Conservation (phyloP, 352 stramenopile genomes). For the Aphanomyces astaci region DNA sequence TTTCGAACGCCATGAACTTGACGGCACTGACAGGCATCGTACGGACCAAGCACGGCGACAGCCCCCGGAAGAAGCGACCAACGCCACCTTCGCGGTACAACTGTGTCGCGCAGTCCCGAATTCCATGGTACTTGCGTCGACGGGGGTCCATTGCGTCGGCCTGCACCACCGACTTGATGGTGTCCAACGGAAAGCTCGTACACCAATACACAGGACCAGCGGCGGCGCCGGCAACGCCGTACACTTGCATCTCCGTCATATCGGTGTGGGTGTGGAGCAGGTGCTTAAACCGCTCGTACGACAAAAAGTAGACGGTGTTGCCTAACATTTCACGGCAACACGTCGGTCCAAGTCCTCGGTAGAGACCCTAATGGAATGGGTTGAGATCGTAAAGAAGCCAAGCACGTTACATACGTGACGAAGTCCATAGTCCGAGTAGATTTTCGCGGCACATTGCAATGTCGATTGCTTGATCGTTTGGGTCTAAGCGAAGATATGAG, state of each 20-base stretch:
- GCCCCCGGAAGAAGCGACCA: conserved; percentile 64
- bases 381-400: background rate
- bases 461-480: conserved; percentile 3
- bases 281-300: conserved; percentile 69
- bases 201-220: conserved; percentile 82
- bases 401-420: background rate
- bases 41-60: conserved; percentile 68
- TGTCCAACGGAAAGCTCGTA: conserved; percentile 72
- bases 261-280: conserved; percentile 38
- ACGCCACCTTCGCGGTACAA: conserved; percentile 60
- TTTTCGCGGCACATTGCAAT: conserved; percentile 4
- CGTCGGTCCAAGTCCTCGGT: conserved; percentile 57
- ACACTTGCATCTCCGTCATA: conserved; percentile 40
- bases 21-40: conserved; percentile 77
- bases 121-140: conserved; percentile 36
- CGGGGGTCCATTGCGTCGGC: conserved; percentile 59
- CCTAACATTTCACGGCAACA: conserved; percentile 73
- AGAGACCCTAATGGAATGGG: conserved; percentile 34
- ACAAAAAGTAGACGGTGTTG: conserved; percentile 79
- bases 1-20: conserved; percentile 80
- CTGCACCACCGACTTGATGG: conserved; percentile 78
- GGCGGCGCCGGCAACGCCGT: conserved; percentile 51
- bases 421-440: conserved; percentile 12
- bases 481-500: background rate
- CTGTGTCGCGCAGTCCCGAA: conserved; percentile 53